Evolutionary conservation across 164 flowering plant genomes (phyloP), one percentile per base, ranked within the genome.

Genomic region (Kalanchoe fedtschenkoi): DNA sequence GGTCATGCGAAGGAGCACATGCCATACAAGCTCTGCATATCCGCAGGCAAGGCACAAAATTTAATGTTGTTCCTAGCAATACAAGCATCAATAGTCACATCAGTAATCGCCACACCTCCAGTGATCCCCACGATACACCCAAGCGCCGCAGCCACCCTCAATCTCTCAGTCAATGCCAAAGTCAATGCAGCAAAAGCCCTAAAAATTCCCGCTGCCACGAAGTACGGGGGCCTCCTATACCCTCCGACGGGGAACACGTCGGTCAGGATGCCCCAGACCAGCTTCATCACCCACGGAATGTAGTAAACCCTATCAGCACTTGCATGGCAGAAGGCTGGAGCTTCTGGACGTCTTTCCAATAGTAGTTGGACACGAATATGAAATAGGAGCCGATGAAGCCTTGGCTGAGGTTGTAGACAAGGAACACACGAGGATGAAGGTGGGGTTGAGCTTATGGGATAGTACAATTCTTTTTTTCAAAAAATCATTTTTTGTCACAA

Each of bases 281-380:
- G 92, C 65, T 84, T 87, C 73, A 89, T 65, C 4, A 87, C 29
- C 91, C 88, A 87, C 1, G 97, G 97, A 6, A 87, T 70, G 68
- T 72, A 74, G 62, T 81, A 78, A 1, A 39, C 5, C 88, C 91
- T 0, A 70, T 61, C 65, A 70, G 88, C 9, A 90, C 38, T 35
- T 90, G 97, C 1, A 78, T 89, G 1, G 67, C 62, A 0, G 95
- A 88, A 0, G 97, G 97, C 62, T 84, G 88, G 4, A 86, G 72
- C 56, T 70, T 76, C 61, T 84, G 95, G 24, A 81, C 85, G 56
- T 88, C 97, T 70, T 90, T 90, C 97, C 88, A 81, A 66, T 90
- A 88, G 68, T 74, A 90, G 29, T 90, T 89, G 6, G 86, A 55
- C 54, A 76, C 81, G 1, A 90, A 81, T 14, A 66, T 68, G 69